These are phyloP conservation scores for Botrytis medusae DNA, from an alignment of 2,329 filamentous ascomycete species.

Conservation along the genomic window DNA sequence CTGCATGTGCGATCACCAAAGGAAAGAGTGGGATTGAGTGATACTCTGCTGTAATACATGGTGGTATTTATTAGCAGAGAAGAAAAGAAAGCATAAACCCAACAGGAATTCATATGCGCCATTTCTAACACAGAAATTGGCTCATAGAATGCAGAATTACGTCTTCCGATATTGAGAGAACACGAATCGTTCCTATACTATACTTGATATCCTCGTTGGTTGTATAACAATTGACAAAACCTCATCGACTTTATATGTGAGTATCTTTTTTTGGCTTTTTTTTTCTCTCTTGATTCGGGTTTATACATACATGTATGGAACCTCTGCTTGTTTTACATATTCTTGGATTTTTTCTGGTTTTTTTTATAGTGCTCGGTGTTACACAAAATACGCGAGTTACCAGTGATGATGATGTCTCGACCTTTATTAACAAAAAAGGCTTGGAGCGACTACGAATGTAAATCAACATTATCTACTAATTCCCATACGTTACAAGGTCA, in stretches of 20 bases:
- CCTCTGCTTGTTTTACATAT: not conserved
- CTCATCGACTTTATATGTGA: not conserved
- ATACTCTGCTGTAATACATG: conserved; percentile 7
- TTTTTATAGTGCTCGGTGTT: not conserved
- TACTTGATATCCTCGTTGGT: not conserved
- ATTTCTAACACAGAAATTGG: conserved; percentile 27
- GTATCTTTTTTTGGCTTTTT: not conserved
- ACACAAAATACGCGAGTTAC: conserved; percentile 21
- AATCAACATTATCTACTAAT: not conserved
- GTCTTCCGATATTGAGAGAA: conserved; percentile 2
- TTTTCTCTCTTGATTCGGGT: not conserved
- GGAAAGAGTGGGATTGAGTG: not conserved
- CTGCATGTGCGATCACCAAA: conserved; percentile 15
- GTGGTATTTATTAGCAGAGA: conserved; percentile 13
- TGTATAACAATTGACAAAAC: conserved; percentile 3
- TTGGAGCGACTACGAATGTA: conserved; percentile 11
- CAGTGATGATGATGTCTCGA: conserved; percentile 18
- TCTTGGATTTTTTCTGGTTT: not conserved
- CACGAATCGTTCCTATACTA: not conserved
- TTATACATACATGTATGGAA: not conserved
- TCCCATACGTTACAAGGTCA: conserved; percentile 26
- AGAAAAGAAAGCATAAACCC: not conserved
- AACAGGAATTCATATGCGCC: conserved; percentile 24
- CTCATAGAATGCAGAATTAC: conserved; percentile 26
- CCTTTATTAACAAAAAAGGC: conserved; percentile 19